Conservation (phyloP, 352 stramenopile species). For the Phytophthora europaea region DNA sequence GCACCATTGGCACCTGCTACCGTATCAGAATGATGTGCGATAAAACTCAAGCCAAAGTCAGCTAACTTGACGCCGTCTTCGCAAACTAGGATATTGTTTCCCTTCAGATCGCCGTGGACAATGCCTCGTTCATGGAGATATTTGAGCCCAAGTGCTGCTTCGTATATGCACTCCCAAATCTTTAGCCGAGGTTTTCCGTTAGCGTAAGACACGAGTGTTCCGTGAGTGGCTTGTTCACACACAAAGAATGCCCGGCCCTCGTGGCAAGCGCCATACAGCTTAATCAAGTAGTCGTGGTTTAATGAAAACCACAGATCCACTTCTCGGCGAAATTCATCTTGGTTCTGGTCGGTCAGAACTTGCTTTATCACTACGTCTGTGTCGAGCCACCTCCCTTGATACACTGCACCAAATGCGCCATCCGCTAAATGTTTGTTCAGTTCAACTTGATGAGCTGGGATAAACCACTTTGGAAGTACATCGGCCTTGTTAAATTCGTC, state of each 20-base stretch:
- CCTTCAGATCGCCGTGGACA: conserved; percentile 12
- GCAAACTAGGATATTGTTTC: conserved; percentile 2
- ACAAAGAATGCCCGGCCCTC: conserved; percentile 12
- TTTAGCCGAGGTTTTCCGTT: neutral
- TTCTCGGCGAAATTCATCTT: conserved; percentile 17
- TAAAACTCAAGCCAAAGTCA: conserved; percentile 10
- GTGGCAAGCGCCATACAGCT: conserved; percentile 10
- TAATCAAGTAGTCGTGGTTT: conserved; percentile 28
- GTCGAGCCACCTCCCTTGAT: conserved; percentile 15
- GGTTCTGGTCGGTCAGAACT: neutral
- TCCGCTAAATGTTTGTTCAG: conserved; percentile 7
- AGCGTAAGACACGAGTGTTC: neutral
- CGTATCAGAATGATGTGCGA: neutral
- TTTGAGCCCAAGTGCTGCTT: neutral
- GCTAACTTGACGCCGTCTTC: conserved; percentile 2
- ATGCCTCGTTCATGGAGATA: conserved; percentile 8
- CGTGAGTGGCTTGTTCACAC: neutral
- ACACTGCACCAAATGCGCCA: conserved; percentile 10
- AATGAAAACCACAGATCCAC: conserved; percentile 34
- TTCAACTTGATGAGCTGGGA: conserved; percentile 17
- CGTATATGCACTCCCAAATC: conserved; percentile 2
- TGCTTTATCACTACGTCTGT: conserved; percentile 17
- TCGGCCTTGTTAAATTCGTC: neutral
- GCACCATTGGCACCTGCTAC: neutral
- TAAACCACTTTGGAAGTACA: conserved; percentile 15